A percentile compares a stretch with the other conserved stretches of the same genome.
Conservation (phyloP, 495 filamentous ascomycete species). For the Aspergillus cristatus region DNA sequence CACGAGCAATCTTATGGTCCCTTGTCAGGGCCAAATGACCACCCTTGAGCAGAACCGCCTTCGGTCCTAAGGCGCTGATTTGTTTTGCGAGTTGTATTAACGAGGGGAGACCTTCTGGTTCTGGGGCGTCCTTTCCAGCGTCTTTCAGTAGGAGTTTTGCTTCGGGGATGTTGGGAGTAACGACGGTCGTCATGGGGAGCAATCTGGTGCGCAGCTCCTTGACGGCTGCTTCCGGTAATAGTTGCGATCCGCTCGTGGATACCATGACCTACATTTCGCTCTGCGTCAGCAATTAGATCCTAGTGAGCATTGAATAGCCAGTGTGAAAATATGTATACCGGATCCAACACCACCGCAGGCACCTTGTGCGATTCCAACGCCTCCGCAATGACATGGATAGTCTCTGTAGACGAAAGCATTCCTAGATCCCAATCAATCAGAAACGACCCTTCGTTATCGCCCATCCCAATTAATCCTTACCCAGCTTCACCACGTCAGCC, state of each 20-base stretch:
- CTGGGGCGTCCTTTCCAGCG: constrained; percentile 35
- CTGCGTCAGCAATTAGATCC: constrained; percentile 7
- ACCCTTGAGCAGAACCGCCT: constrained; percentile 81
- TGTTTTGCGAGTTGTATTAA: constrained; percentile 58
- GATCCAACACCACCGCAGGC: constrained; percentile 67
- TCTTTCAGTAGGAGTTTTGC: constrained; percentile 63
- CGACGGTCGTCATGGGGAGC: constrained; percentile 66
- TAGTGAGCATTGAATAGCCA: not conserved
- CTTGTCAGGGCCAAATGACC: constrained; percentile 76
- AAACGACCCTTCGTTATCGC: not conserved
- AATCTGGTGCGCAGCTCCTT: constrained; percentile 52
- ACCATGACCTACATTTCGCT: constrained; percentile 78
- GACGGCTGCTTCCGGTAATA: constrained; percentile 65
- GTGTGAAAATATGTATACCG: constrained; percentile 41
- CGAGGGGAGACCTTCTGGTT: constrained; percentile 48
- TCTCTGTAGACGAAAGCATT: constrained; percentile 79
- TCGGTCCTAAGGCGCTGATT: constrained; percentile 59
- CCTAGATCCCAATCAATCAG: constrained; percentile 40
- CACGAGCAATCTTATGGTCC: constrained; percentile 42
- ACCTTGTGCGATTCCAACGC: constrained; percentile 52
- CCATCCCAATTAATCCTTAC: constrained; percentile 32
- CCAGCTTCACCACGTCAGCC: constrained; percentile 84
- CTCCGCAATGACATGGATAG: constrained; percentile 64
- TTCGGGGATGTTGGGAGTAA: constrained; percentile 92
- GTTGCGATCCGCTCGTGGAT: constrained; percentile 69